Percentiles rank a stretch among this genome's conserved stretches.
phyloP scores from a whole-genome alignment of 345 rosid species.

The Linum trigynum region DNA sequence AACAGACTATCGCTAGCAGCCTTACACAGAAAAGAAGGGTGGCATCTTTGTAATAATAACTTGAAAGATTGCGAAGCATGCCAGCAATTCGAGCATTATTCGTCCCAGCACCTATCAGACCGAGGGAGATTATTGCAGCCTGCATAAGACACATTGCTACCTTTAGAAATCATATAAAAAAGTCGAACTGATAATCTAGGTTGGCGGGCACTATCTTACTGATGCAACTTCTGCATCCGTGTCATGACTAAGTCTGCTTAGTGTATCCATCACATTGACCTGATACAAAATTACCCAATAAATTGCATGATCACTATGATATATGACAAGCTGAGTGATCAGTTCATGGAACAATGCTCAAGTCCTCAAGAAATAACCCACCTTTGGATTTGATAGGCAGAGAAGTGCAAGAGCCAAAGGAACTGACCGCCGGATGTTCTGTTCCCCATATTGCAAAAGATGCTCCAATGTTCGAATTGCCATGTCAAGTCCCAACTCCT shows the following conservation, averaged over 20 bases:
- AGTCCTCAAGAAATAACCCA: constrained; percentile 9
- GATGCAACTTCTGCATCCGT: constrained; percentile 94
- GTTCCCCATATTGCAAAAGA: constrained; percentile 90
- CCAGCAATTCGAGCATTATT: constrained; percentile 92
- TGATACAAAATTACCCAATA: constrained; percentile 14
- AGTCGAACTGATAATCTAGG: neutral
- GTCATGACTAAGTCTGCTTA: constrained; percentile 97
- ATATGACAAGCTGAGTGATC: neutral
- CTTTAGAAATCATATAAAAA: neutral
- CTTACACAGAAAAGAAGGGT: constrained; percentile 85
- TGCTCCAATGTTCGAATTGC: constrained; percentile 93
- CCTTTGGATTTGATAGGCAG: constrained; percentile 97
- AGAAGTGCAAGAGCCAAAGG: constrained; percentile 98
- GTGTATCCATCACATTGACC: constrained; percentile 94
- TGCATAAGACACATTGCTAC: constrained; percentile 23
- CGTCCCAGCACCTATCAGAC: constrained; percentile 95
- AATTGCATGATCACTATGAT: neutral
- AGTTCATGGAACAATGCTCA: neutral
- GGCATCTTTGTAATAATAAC: constrained; percentile 89
- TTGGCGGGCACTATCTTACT: constrained; percentile 35
- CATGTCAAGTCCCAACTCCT: constrained; percentile 97
- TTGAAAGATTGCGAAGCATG: constrained; percentile 94
- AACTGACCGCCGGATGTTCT: constrained; percentile 74
- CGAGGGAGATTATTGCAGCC: constrained; percentile 85
- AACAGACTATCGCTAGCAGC: constrained; percentile 11